A percentile compares a stretch with the other conserved stretches of the same genome.
Evolutionary conservation across 1,284 basidiomycete species (phyloP).

Genomic region (Apiotrichum montevideense): DNA sequence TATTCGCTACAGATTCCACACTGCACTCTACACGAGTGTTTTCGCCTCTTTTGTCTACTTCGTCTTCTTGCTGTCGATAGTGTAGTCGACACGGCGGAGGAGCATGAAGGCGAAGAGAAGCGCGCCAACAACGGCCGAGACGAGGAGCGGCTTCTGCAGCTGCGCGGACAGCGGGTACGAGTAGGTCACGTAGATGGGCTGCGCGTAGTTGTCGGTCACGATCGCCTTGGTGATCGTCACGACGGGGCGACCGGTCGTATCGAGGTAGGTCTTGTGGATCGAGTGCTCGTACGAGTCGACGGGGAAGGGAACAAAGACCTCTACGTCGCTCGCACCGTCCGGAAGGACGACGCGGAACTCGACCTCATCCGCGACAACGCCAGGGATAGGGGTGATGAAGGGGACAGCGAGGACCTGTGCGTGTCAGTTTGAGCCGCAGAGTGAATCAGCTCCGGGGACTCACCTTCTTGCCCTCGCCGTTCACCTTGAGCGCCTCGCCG

Average conservation of each 20-base stretch:
- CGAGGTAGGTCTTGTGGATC: constrained; percentile 79
- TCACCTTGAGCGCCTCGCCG: constrained; percentile 52
- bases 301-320: constrained; percentile 70
- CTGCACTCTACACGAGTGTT: not conserved
- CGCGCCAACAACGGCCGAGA: constrained; percentile 33
- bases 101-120: constrained; percentile 40
- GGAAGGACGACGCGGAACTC: constrained; percentile 78
- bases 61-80: constrained; percentile 26
- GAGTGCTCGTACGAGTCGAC: constrained; percentile 58
- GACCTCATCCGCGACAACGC: constrained; percentile 74
- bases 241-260: constrained; percentile 81
- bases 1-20: constrained; percentile 2
- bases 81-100: constrained; percentile 41
- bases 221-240: constrained; percentile 67
- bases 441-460: constrained; percentile 46
- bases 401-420: constrained; percentile 65
- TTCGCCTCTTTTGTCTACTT: not conserved
- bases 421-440: not conserved
- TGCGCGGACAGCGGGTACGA: constrained; percentile 67
- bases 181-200: constrained; percentile 59
- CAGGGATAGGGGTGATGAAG: constrained; percentile 74
- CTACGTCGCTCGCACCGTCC: constrained; percentile 83
- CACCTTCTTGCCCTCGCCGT: constrained; percentile 48
- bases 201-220: constrained; percentile 70
- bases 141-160: constrained; percentile 71